phyloP scores from a whole-genome alignment of 1,284 basidiomycete genomes.

The Lignosus rhinocerotis region DNA sequence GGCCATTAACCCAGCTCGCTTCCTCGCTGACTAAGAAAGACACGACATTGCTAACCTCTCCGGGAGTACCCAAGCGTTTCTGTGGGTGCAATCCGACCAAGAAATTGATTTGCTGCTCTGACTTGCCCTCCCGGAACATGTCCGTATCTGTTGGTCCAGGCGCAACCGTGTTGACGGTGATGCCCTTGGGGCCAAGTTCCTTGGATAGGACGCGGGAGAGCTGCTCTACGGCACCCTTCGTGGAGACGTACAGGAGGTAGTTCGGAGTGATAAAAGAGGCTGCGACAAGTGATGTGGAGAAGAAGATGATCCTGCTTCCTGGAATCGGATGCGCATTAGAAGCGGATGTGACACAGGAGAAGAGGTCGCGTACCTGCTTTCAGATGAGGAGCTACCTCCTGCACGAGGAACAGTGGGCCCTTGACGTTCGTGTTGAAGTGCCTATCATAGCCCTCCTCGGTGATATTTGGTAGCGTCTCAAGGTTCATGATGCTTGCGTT shows the following conservation, averaged over 20 bases:
- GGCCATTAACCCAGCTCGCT: constrained; percentile 57
- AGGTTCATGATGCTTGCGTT: constrained; percentile 56
- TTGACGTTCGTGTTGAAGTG: constrained; percentile 58
- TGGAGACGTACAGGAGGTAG: constrained; percentile 50
- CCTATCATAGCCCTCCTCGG: constrained; percentile 49
- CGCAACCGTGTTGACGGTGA: constrained; percentile 59
- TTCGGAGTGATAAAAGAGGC: constrained; percentile 47
- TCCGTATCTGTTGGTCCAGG: constrained; percentile 57
- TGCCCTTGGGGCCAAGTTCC: constrained; percentile 49
- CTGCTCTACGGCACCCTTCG: constrained; percentile 61
- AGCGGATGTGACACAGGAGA: not conserved
- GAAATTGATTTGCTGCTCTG: constrained; percentile 45
- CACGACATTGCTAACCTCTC: constrained; percentile 56
- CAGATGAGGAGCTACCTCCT: constrained; percentile 45
- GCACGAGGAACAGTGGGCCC: constrained; percentile 55
- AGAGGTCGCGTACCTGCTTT: constrained; percentile 39
- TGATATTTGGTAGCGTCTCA: constrained; percentile 44
- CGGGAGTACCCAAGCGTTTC: constrained; percentile 48
- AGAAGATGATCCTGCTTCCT: constrained; percentile 56
- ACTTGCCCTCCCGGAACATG: constrained; percentile 53
- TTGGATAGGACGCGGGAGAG: constrained; percentile 59
- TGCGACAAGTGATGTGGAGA: constrained; percentile 51
- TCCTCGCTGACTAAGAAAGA: constrained; percentile 53
- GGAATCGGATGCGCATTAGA: constrained; percentile 3
- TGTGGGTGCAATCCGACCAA: constrained; percentile 48